A percentile compares a stretch with the other conserved stretches of the same genome.
Evolutionary conservation across 106 monocot species (phyloP).

Genomic region (Vanilla planifolia): DNA sequence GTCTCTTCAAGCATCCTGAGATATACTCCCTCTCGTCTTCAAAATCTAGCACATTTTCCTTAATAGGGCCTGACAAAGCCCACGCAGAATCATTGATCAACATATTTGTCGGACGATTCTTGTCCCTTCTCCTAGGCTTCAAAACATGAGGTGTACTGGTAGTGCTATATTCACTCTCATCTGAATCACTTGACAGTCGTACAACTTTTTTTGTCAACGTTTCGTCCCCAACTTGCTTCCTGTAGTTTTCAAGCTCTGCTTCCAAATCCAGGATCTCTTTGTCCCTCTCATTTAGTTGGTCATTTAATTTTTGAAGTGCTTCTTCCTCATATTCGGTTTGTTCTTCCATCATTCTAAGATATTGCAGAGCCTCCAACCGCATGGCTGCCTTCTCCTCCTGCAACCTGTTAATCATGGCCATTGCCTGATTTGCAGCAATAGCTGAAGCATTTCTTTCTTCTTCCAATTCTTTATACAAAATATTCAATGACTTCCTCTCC

Average conservation of each 20-base stretch:
- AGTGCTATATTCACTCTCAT: slow-evolving; percentile 6
- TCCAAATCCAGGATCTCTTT: neutral
- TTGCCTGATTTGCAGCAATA: neutral
- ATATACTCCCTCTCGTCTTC: slow-evolving; percentile 61
- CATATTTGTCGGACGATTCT: neutral
- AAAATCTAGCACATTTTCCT: slow-evolving; percentile 25
- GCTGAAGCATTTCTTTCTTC: slow-evolving; percentile 1
- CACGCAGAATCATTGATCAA: neutral
- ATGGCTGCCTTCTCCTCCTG: neutral
- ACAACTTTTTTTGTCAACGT: neutral
- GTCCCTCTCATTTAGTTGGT: neutral
- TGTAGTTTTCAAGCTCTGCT: neutral
- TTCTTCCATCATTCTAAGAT: neutral
- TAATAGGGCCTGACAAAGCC: no score
- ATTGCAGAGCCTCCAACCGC: slow-evolving; percentile 1
- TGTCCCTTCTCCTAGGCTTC: neutral
- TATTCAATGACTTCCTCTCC: neutral
- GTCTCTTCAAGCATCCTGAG: slow-evolving; percentile 27
- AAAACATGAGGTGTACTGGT: neutral
- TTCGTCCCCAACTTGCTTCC: neutral
- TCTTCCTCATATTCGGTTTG: neutral
- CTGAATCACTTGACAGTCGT: slow-evolving; percentile 6
- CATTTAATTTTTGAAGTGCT: neutral
- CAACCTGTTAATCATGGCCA: neutral
- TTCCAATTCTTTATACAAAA: neutral